Percentiles rank a stretch among this genome's conserved stretches.
These are phyloP conservation scores for Trypanosoma caninum DNA, from an alignment of 208 protist genomes.

Conservation along the genomic window DNA sequence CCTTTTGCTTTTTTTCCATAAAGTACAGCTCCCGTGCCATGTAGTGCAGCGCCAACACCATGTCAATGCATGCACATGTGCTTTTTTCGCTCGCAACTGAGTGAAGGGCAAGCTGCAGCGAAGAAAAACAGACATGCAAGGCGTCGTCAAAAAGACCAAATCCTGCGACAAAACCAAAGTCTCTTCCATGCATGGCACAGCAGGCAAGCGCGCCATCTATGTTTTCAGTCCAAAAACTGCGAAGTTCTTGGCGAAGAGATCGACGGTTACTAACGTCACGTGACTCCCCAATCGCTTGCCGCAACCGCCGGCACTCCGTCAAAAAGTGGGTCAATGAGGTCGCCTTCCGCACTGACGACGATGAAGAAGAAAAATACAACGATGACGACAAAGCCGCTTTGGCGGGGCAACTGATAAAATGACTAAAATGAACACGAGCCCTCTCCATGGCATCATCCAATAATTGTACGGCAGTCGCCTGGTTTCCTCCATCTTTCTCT, in stretches of 20 bases:
- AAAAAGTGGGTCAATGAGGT: constrained; percentile 64
- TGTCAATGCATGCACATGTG: constrained; percentile 39
- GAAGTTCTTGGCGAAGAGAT: constrained; percentile 31
- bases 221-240: constrained; percentile 54
- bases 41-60: constrained; percentile 57
- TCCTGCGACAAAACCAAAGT: constrained; percentile 64
- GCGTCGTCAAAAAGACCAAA: constrained; percentile 57
- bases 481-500: too few relatives aligned
- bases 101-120: constrained; percentile 31
- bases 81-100: constrained; percentile 29
- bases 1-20: constrained; percentile 20
- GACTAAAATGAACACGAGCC: background rate
- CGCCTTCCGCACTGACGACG: background rate
- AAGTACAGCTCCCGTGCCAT: constrained; percentile 51
- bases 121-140: constrained; percentile 39
- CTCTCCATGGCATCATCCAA: constrained; percentile 17
- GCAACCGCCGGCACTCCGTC: constrained; percentile 42
- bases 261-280: constrained; percentile 29
- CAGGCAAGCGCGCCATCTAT: constrained; percentile 52
- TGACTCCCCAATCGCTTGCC: constrained; percentile 33
- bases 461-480: constrained; percentile 6
- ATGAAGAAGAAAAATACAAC: too few relatives aligned
- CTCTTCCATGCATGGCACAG: constrained; percentile 46
- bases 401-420: background rate
- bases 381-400: background rate